A percentile compares a stretch with the other conserved stretches of the same genome.
phyloP scores from a whole-genome alignment of 306 rosid species.

The Cicer pinnatifidum region DNA sequence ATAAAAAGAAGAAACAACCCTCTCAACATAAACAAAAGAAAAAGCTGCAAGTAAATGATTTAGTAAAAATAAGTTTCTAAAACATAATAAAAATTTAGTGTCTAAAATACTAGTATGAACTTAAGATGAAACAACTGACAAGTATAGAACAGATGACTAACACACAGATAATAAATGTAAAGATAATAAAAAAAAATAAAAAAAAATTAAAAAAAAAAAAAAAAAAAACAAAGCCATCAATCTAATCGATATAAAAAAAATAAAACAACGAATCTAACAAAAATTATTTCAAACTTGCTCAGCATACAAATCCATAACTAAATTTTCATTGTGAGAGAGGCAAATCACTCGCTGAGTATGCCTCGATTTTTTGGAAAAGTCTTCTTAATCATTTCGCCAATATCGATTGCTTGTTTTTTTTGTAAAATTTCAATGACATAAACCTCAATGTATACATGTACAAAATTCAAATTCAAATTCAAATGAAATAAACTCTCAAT shows the following conservation, averaged over 20 bases:
- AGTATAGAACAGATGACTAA: too few relatives aligned
- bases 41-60: conserved; percentile 8
- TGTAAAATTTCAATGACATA: conserved; percentile 81
- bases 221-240: conserved; percentile 61
- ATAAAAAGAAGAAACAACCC: conserved; percentile 19
- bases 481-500: conserved; percentile 55
- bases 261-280: background rate
- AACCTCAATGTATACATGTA: conserved; percentile 73
- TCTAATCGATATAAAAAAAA: conserved; percentile 53
- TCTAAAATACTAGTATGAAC: too few relatives aligned
- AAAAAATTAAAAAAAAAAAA: too few relatives aligned
- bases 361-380: conserved; percentile 62
- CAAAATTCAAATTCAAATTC: conserved; percentile 31
- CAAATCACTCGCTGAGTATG: conserved; percentile 65
- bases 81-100: too few relatives aligned
- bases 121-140: too few relatives aligned
- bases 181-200: conserved; percentile 32
- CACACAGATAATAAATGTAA: too few relatives aligned
- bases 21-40: background rate
- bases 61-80: background rate
- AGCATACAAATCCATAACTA: conserved; percentile 57
- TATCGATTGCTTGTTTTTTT: conserved; percentile 70
- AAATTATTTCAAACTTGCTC: conserved; percentile 58
- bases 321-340: conserved; percentile 67
- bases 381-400: conserved; percentile 64